These are phyloP conservation scores for Leccinum aurantiacum DNA, from an alignment of 768 basidiomycete species.

Conservation along the genomic window DNA sequence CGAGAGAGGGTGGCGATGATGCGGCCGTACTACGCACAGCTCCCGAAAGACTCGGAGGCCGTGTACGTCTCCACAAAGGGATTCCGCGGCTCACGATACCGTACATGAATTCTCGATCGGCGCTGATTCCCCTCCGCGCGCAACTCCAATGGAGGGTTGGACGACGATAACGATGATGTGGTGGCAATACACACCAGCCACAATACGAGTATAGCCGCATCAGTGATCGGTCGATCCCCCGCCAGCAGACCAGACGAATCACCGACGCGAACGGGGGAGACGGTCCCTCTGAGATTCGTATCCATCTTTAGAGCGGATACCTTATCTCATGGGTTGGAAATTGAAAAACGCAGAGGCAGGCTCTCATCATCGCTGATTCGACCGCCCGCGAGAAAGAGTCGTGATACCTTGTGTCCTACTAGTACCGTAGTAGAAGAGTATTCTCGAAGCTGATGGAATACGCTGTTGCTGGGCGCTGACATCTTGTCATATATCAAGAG, in stretches of 20 bases:
- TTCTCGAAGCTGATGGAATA: neutral
- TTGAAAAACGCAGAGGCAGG: constrained; percentile 1
- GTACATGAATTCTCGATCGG: neutral
- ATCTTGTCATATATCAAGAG: neutral
- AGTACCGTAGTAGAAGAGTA: neutral
- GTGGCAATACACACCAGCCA: neutral
- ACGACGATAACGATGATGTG: neutral
- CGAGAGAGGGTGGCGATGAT: neutral
- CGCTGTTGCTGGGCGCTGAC: neutral
- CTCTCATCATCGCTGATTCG: neutral
- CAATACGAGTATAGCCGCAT: neutral
- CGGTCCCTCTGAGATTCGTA: neutral
- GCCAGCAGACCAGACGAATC: neutral
- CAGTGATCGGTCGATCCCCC: neutral
- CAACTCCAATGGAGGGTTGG: neutral
- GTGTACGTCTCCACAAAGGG: neutral
- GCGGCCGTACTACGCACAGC: neutral
- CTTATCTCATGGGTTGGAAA: neutral
- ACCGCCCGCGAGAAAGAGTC: neutral
- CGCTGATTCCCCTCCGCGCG: neutral
- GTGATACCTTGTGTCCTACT: neutral
- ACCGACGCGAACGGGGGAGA: neutral
- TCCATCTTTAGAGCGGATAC: neutral
- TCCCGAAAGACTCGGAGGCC: neutral
- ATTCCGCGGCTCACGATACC: neutral